Base-by-base conservation (phyloP, 345 rosid genomes). In the Kandelia obovata region DNA sequence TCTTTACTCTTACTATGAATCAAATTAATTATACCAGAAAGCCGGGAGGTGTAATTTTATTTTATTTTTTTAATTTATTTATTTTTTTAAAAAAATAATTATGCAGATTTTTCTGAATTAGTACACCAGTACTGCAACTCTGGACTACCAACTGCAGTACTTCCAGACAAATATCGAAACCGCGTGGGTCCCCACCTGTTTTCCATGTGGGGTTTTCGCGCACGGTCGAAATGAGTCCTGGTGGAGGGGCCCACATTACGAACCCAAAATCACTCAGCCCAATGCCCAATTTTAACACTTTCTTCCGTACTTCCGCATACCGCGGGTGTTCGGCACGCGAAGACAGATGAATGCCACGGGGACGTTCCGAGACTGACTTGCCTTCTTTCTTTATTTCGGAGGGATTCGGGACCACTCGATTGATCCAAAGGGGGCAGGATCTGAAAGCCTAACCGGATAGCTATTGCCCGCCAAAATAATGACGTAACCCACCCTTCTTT, bases 121-220 rank as follows among this genome's bases (percentile, higher is more conserved):
- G 34, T 31, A 31, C 34, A 47, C 20, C 0, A 20, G 57, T 1
- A 49, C 26, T 7, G 11, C 27, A 20, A 53, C 13, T 21, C 6
- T 0, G 57, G 10, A 53, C 47, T 11, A 39, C 2, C 47, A 1
- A 11, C 47, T 1, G 19, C 17, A 4, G 49, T 10, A 15, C 55
- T 1, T 61, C 30, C 76, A 37, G 84, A 57, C 77, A 79, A 67
- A 71, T 30, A 69, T 67, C 78, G 58, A 83, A 87, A 74, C 75
- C 88, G 84, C 52, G 89, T 88, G 82, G 89, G 85, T 26, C 71
- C 71, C 86, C 58, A 59, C 51, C 10, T 1, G 6, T 15, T 71
- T 65, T 28, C 51, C 60, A 77, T 73, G 71, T 88, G 84, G 88
- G 82, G 83, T 85, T 56, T 56, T 11, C 34, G 75, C 69, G 63